A percentile compares a stretch with the other conserved stretches of the same genome.
Evolutionary conservation across 257 asterid genomes (phyloP).

Genomic region (Ehretia macrophylla): DNA sequence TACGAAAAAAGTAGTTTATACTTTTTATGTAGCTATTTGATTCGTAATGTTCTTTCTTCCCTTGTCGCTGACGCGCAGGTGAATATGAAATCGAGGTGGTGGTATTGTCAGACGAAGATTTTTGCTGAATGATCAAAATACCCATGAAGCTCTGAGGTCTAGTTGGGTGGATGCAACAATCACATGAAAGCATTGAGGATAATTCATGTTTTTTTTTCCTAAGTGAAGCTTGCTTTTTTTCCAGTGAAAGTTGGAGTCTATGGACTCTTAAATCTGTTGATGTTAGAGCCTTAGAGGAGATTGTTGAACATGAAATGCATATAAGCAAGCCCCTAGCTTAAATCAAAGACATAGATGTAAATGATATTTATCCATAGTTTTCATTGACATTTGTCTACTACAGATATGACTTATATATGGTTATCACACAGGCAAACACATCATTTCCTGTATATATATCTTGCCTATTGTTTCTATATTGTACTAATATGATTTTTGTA

Average conservation of each 20-base stretch:
- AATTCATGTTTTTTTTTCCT: too few species aligned
- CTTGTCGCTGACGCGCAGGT: not conserved
- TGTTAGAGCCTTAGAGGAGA: too few species aligned
- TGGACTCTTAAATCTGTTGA: too few species aligned
- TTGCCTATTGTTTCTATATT: not conserved
- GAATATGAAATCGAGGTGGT: not conserved
- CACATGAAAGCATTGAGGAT: too few species aligned
- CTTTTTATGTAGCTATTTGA: too few species aligned
- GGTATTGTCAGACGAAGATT: not conserved
- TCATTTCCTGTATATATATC: not conserved
- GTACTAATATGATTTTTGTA: too few species aligned
- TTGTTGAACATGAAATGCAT: too few species aligned
- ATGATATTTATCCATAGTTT: not conserved
- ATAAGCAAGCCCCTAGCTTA: not conserved
- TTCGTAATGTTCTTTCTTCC: too few species aligned
- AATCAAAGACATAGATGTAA: not conserved
- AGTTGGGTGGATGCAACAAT: not conserved
- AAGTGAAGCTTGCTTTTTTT: too few species aligned
- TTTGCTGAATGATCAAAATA: not conserved
- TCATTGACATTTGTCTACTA: not conserved
- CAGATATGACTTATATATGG: not conserved
- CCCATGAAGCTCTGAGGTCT: not conserved
- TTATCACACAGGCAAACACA: too few species aligned
- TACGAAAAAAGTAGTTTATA: too few species aligned
- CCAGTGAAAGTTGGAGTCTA: too few species aligned